These are phyloP conservation scores for Wickerhamiella kurtzmanii DNA, from an alignment of 805 yeast species.

Conservation along the genomic window DNA sequence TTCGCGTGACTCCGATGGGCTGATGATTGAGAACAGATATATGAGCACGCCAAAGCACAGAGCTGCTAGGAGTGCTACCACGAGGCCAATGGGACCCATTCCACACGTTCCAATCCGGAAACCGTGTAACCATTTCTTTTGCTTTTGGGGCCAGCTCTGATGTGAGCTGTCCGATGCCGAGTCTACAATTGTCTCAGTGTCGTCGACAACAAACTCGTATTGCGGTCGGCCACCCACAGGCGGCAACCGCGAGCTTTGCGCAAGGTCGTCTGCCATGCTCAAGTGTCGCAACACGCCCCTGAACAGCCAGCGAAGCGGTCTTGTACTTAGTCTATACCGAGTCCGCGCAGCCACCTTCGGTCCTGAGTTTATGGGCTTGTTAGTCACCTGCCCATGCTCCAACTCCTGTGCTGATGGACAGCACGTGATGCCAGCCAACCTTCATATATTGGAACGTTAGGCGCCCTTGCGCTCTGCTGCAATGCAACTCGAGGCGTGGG, in stretches of 20 bases:
- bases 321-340: background rate
- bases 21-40: background rate
- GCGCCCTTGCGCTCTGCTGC: too few relatives aligned
- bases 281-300: background rate
- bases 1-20: conserved; percentile 7
- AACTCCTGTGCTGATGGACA: background rate
- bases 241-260: conserved; percentile 1
- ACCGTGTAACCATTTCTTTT: background rate
- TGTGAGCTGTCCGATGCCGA: background rate
- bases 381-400: background rate
- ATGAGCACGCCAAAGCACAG: background rate
- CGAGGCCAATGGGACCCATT: background rate
- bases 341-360: background rate
- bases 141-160: background rate
- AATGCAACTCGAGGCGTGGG: too few relatives aligned
- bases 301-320: background rate
- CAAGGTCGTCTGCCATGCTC: background rate
- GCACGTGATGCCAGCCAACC: background rate
- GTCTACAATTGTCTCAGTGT: conserved; percentile 1
- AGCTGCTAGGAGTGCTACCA: background rate
- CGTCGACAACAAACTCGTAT: conserved; percentile 8
- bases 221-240: background rate
- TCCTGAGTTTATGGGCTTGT: background rate
- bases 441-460: too few relatives aligned
- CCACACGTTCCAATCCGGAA: background rate